Evolutionary conservation across 2,329 filamentous ascomycete genomes (phyloP).

Genomic region (Arachnopeziza araneosa): DNA sequence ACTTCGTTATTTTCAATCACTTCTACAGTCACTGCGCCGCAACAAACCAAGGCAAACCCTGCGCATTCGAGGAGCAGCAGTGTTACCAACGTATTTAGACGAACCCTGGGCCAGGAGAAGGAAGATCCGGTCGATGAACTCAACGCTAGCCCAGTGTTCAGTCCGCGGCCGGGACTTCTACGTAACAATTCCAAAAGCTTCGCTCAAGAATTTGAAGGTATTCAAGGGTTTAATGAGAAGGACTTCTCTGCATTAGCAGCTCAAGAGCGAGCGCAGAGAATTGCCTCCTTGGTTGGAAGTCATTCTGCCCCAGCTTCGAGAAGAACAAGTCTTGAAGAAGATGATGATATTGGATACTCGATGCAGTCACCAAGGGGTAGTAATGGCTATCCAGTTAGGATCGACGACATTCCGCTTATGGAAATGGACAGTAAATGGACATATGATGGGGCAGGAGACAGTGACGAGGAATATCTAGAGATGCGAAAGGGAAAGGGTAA

Average conservation of each 20-base stretch:
- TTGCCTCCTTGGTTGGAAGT: slow-evolving; percentile 27
- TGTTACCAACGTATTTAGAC: not conserved
- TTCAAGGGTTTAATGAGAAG: slow-evolving; percentile 25
- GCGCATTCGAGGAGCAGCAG: slow-evolving; percentile 27
- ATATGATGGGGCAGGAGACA: slow-evolving; percentile 22
- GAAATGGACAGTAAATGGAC: slow-evolving; percentile 23
- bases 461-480: slow-evolving; percentile 22
- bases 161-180: not conserved
- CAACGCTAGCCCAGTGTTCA: not conserved
- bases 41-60: slow-evolving; percentile 15
- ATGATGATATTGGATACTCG: slow-evolving; percentile 16
- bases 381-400: slow-evolving; percentile 20
- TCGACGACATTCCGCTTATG: slow-evolving; percentile 30
- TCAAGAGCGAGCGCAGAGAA: slow-evolving; percentile 27
- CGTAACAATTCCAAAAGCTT: not conserved
- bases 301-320: slow-evolving; percentile 30
- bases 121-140: not conserved
- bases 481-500: slow-evolving; percentile 9
- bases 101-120: not conserved
- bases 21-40: slow-evolving; percentile 10
- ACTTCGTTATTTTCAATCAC: slow-evolving; percentile 12
- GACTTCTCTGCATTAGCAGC: slow-evolving; percentile 27
- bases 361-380: slow-evolving; percentile 3
- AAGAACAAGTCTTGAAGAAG: slow-evolving; percentile 26
- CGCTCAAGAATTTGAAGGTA: slow-evolving; percentile 4